Evolutionary conservation across 129 eudicot species (phyloP).

Genomic region (Centrapalus pauciflorus): DNA sequence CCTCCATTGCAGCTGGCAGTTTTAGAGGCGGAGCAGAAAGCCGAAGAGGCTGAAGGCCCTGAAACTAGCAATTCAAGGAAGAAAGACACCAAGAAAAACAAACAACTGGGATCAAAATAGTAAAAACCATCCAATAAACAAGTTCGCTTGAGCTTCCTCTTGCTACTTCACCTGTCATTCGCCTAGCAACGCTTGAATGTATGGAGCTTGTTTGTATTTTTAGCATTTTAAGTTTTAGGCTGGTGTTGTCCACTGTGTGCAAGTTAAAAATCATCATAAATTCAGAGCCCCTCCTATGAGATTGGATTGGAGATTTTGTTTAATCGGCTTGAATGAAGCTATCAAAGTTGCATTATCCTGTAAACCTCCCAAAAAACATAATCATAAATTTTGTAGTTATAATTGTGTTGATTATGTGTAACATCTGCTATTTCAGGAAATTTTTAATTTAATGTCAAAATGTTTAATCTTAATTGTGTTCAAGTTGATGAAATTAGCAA

Average conservation of each 20-base stretch:
- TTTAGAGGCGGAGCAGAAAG: slow-evolving; percentile 93
- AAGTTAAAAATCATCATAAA: background rate
- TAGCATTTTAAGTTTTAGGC: background rate
- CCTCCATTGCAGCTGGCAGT: slow-evolving; percentile 49
- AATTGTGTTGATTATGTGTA: no score
- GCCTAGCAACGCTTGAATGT: background rate
- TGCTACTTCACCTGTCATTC: background rate
- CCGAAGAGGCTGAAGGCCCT: slow-evolving; percentile 90
- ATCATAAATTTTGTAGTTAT: no score
- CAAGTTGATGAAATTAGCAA: no score
- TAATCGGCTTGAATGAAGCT: background rate
- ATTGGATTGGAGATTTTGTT: slow-evolving; percentile 22
- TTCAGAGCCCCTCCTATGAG: slow-evolving; percentile 17
- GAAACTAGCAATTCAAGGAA: slow-evolving; percentile 60
- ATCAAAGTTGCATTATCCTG: background rate
- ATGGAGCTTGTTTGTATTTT: slow-evolving; percentile 16
- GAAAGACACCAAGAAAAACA: slow-evolving; percentile 67
- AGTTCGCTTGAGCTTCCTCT: background rate
- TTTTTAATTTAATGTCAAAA: no score
- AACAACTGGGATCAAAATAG: slow-evolving; percentile 46
- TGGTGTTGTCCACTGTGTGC: background rate
- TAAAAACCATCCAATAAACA: background rate
- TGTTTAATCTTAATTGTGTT: no score
- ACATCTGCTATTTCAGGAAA: no score
- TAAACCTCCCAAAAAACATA: background rate